phyloP scores from a whole-genome alignment of 129 eudicot genomes.

The Ambrosia trifida region DNA sequence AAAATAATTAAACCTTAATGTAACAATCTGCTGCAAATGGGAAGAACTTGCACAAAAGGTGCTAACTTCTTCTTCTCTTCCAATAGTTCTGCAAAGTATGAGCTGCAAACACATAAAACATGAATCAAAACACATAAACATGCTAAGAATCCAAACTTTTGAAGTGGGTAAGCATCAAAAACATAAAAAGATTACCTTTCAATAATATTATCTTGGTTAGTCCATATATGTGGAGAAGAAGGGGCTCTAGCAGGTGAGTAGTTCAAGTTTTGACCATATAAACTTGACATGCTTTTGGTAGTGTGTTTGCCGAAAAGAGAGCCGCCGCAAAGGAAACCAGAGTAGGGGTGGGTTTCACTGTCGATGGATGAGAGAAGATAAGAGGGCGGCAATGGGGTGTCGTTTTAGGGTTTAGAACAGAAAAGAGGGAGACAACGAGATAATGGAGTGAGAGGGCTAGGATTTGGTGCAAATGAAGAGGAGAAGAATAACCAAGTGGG shows the following conservation, averaged over 20 bases:
- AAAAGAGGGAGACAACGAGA: too few species aligned
- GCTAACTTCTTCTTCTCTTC: slow-evolving; percentile 39
- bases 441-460: too few species aligned
- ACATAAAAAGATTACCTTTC: slow-evolving; percentile 46
- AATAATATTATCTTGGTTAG: slow-evolving; percentile 64
- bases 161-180: not conserved
- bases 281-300: slow-evolving; percentile 56
- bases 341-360: not conserved
- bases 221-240: slow-evolving; percentile 67
- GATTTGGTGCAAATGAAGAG: too few species aligned
- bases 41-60: slow-evolving; percentile 38
- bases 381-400: too few species aligned
- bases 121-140: slow-evolving; percentile 17
- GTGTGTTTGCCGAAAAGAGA: not conserved
- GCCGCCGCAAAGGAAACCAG: slow-evolving; percentile 13
- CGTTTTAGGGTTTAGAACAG: too few species aligned
- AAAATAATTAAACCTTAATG: slow-evolving; percentile 23
- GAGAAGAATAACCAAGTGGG: too few species aligned
- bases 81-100: slow-evolving; percentile 39
- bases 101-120: slow-evolving; percentile 29
- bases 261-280: slow-evolving; percentile 59
- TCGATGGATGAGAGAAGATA: too few species aligned
- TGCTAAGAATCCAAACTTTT: not conserved
- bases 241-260: slow-evolving; percentile 76
- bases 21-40: slow-evolving; percentile 35